Evolutionary conservation across 2,329 filamentous ascomycete genomes (phyloP), one percentile per base, ranked within the genome.

Genomic region (Zymoseptoria tritici): DNA sequence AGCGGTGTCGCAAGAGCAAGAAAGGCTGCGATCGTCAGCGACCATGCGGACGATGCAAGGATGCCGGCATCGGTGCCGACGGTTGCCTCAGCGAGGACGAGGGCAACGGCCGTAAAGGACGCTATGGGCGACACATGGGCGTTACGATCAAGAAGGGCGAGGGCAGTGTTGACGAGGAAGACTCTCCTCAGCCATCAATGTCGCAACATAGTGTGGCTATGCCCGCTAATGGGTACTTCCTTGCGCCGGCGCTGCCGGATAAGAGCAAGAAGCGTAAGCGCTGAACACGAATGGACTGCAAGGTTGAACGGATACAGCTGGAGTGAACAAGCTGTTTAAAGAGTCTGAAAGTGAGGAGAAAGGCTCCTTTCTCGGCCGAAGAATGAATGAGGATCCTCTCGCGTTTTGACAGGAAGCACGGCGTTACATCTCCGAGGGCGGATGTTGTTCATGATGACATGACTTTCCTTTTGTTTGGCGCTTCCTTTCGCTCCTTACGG

Each of bases 1-100:
- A 99, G 75, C 89, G 94, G 60, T 99, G 94, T 81, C 89, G 94
- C 70, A 99, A 99, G 84, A 97, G 93, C 79, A 99, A 99, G 82
- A 99, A 99, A 78, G 94, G 94, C 11, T 99, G 94, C 73, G 94
- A 99, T 78, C 88, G 94, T 60, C 94, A 97, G 77, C 87, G 94
- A 49, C 94, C 94, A 26, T 99, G 94, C 72, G 90, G 91, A 58
- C 86, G 94, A 64, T 99, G 94, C 84, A 91, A 91, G 74, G 94
- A 99, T 77, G 94, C 94, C 51, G 94, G 94, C 20, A 90, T 99
- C 68, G 89, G 89, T 59, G 86, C 91, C 61, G 94, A 97, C 67
- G 90, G 93, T 65, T 99, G 94, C 75, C 85, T 99, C 75, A 97
- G 92, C 75, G 94, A 99, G 76, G 94, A 99, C 69, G 94, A 99